phyloP scores from a whole-genome alignment of 2,329 filamentous ascomycete species.

The Alternaria atra region DNA sequence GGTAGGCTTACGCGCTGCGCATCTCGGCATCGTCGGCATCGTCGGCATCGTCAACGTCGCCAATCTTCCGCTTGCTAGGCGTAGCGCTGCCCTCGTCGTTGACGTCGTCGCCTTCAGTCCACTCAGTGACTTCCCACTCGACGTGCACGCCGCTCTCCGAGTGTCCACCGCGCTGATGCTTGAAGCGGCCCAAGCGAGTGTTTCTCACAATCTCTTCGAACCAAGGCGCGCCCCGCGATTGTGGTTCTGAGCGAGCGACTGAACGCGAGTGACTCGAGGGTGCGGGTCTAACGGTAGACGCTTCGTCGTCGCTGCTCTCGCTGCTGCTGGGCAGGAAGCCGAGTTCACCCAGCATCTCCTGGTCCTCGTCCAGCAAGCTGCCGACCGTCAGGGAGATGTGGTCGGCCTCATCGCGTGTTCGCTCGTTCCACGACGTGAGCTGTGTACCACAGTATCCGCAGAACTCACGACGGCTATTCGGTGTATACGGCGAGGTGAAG shows the following conservation, averaged over 20 bases:
- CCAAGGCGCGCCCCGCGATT: conserved; percentile 75
- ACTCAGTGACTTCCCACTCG: conserved; percentile 88
- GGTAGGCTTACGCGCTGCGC: conserved; percentile 31
- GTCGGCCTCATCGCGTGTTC: conserved; percentile 73
- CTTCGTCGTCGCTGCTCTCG: conserved; percentile 39
- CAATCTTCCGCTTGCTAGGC: conserved; percentile 49
- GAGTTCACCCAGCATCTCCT: conserved; percentile 76
- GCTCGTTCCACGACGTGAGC: conserved; percentile 83
- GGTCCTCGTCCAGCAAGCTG: conserved; percentile 74
- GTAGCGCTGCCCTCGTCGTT: conserved; percentile 43
- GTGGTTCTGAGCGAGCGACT: conserved; percentile 33
- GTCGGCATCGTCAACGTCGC: conserved; percentile 38
- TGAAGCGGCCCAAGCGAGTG: conserved; percentile 74
- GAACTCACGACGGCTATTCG: conserved; percentile 75
- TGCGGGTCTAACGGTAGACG: conserved; percentile 27
- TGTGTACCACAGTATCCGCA: conserved; percentile 93
- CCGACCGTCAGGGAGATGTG: conserved; percentile 85
- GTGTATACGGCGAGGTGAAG: conserved; percentile 54
- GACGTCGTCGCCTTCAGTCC: conserved; percentile 51
- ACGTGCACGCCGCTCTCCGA: conserved; percentile 72
- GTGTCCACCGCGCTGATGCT: conserved; percentile 67
- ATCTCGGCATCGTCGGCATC: conserved; percentile 47
- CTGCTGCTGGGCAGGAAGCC: conserved; percentile 67
- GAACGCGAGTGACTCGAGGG: conserved; percentile 19
- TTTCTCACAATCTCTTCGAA: conserved; percentile 84